A percentile compares a stretch with the other conserved stretches of the same genome.
Conservation (phyloP, 805 yeast genomes). For the Hanseniaspora thailandica region DNA sequence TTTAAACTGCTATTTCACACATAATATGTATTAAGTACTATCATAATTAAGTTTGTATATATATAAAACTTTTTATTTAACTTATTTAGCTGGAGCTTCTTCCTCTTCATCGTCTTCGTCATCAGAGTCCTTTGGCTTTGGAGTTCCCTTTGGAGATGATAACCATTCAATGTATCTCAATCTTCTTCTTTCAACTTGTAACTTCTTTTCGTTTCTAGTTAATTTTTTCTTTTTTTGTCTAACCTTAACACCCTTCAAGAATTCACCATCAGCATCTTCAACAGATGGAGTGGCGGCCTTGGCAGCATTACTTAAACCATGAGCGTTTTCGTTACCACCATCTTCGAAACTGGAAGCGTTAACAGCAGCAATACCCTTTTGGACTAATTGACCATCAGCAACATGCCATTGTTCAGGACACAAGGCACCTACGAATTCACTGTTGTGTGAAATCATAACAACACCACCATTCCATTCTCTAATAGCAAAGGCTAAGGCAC, state of each 20-base stretch:
- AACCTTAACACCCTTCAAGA: conserved; percentile 93
- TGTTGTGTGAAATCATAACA: conserved; percentile 94
- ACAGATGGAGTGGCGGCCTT: conserved; percentile 32
- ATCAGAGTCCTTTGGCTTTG: conserved; percentile 85
- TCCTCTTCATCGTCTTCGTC: conserved; percentile 43
- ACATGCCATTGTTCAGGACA: conserved; percentile 99
- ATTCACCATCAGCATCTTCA: conserved; percentile 55
- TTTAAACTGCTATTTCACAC: too few relatives aligned
- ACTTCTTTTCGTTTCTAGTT: conserved; percentile 92
- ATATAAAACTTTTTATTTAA: background rate
- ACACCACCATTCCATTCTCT: conserved; percentile 98
- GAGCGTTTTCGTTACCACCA: conserved; percentile 43
- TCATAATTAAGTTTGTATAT: background rate
- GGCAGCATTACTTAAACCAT: conserved; percentile 37
- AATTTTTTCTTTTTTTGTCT: conserved; percentile 88
- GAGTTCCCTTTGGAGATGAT: conserved; percentile 94
- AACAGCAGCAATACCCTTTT: conserved; percentile 65
- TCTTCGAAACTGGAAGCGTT: conserved; percentile 77
- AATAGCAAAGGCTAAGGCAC: conserved; percentile 94
- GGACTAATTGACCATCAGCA: conserved; percentile 79
- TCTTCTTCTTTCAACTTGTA: conserved; percentile 86
- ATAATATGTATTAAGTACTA: background rate
- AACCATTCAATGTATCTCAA: conserved; percentile 90
- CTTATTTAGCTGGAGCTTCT: conserved; percentile 4
- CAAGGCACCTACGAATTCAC: conserved; percentile 90